A percentile compares a stretch with the other conserved stretches of the same genome.
Conservation (phyloP, 768 basidiomycete genomes). For the Leccinum uliginosum region DNA sequence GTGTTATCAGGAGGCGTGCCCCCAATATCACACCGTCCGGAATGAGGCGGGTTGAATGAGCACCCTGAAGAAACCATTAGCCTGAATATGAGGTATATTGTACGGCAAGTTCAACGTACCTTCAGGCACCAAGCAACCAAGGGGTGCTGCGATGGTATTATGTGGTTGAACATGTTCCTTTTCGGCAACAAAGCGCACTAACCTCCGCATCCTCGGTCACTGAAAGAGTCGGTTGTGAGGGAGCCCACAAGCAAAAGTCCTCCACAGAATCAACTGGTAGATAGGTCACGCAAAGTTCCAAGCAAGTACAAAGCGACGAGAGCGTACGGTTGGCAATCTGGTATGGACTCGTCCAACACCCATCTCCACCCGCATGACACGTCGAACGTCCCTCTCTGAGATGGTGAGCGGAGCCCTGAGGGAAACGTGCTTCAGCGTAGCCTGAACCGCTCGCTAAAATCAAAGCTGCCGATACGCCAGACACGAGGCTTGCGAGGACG, state of each 20-base stretch:
- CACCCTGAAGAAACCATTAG: slow-evolving; percentile 34
- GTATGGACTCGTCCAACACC: slow-evolving; percentile 60
- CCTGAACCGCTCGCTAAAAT: slow-evolving; percentile 11
- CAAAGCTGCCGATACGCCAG: slow-evolving; percentile 16
- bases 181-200: slow-evolving; percentile 12
- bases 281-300: not conserved
- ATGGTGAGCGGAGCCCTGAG: slow-evolving; percentile 42
- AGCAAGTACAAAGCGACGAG: not conserved
- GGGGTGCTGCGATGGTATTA: slow-evolving; percentile 32
- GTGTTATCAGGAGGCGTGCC: slow-evolving; percentile 66
- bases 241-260: slow-evolving; percentile 51
- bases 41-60: slow-evolving; percentile 62
- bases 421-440: slow-evolving; percentile 47
- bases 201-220: slow-evolving; percentile 63
- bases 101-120: slow-evolving; percentile 19
- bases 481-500: slow-evolving; percentile 20
- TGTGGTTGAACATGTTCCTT: slow-evolving; percentile 12
- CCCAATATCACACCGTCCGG: slow-evolving; percentile 67
- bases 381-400: slow-evolving; percentile 58
- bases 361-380: slow-evolving; percentile 66
- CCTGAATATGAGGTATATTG: not conserved
- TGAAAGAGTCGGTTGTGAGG: slow-evolving; percentile 48
- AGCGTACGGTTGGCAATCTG: slow-evolving; percentile 60
- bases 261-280: slow-evolving; percentile 52
- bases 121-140: slow-evolving; percentile 54